phyloP scores from a whole-genome alignment of 1,139 yeast species.

The Lodderomyces theae region DNA sequence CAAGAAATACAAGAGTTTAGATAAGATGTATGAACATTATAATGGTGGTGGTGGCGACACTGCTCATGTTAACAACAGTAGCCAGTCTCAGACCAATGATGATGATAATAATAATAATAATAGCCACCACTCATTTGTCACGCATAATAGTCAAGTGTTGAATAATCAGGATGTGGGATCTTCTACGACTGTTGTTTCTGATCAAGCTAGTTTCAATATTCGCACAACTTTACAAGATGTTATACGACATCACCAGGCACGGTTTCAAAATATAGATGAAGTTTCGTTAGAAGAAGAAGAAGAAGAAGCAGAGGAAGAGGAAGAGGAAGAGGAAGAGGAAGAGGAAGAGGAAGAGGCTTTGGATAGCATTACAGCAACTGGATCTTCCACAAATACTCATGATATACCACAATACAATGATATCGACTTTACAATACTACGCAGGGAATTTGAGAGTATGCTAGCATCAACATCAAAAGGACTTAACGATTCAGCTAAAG shows the following conservation, averaged over 20 bases:
- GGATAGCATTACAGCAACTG: conserved; percentile 4
- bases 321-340: too few relatives aligned
- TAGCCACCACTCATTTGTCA: neutral
- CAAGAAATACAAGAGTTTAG: conserved; percentile 33
- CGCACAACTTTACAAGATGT: conserved; percentile 25
- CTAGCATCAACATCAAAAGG: conserved; percentile 10
- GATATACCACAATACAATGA: conserved; percentile 21
- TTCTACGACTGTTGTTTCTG: conserved; percentile 7
- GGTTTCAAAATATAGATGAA: conserved; percentile 8
- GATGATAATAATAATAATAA: conserved; percentile 13
- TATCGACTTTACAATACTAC: conserved; percentile 27
- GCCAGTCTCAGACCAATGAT: too few relatives aligned
- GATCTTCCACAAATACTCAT: conserved; percentile 18
- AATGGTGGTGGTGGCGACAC: neutral
- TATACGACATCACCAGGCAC: conserved; percentile 19
- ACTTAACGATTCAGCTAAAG: neutral
- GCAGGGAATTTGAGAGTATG: conserved; percentile 24
- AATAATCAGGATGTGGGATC: conserved; percentile 6
- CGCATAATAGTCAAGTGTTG: conserved; percentile 1
- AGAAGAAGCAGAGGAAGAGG: conserved; percentile 16
- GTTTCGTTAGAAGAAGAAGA: conserved; percentile 14
- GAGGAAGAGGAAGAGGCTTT: conserved; percentile 5
- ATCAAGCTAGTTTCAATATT: conserved; percentile 3
- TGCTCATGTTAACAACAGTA: too few relatives aligned
- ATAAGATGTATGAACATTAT: conserved; percentile 29